Base-by-base conservation (phyloP, 2,329 filamentous ascomycete species). In the Neurospora crassa region DNA sequence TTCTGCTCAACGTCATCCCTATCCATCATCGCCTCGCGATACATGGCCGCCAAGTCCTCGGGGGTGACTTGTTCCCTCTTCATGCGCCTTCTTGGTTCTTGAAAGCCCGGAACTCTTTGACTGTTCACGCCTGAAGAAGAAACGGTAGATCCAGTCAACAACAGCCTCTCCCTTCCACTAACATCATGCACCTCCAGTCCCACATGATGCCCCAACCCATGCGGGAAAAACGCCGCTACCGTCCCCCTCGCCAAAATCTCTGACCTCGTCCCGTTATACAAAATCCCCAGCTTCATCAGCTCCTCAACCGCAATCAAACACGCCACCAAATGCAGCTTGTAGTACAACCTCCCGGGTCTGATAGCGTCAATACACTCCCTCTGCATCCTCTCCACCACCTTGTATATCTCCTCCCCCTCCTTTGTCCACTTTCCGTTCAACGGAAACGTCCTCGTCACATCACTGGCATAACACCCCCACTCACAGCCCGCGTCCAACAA, bases 401-500 rank as follows among this genome's bases (percentile, higher is more conserved):
- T 85, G 79, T 97, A 94, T 69, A 97, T 90, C 11, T 88, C 86
- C 68, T 87, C 86, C 0, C 90, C 90, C 78, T 95, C 91, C 16
- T 84, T 79, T 0, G 88, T 87, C 75, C 93, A 97, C 0, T 73
- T 71, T 6, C 92, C 92, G 16, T 86, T 87, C 29, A 97, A 82
- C 5, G 95, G 95, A 75, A 97, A 89, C 0, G 94, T 96, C 45
- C 95, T 89, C 0, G 96, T 98, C 40, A 98, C 89, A 80, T 98
- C 95, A 71, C 91, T 92, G 40, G 93, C 93, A 79, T 99, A 98
- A 76, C 91, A 90, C 68, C 89, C 83, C 81, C 90, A 97, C 80
- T 98, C 95, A 75, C 90, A 91, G 2, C 93, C 94, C 1, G 95
- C 94, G 79, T 99, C 95, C 5, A 99, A 84, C 24, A 96, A 90